phyloP scores from a whole-genome alignment of 2,329 filamentous ascomycete species.

The Colletotrichum sublineola region DNA sequence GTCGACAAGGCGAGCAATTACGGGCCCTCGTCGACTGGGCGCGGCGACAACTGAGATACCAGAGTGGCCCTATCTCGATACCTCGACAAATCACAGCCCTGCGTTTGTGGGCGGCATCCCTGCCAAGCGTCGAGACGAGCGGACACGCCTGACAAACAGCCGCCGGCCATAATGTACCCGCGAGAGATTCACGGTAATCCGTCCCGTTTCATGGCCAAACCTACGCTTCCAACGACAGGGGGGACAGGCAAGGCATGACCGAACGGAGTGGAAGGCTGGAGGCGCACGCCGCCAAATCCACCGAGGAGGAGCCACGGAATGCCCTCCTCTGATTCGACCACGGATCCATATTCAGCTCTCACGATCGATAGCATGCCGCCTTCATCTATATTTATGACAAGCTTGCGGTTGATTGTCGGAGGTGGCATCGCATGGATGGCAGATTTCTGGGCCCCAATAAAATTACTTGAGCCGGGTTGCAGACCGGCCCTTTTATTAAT shows the following conservation, averaged over 20 bases:
- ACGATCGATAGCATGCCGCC: constrained; percentile 16
- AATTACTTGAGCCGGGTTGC: neutral
- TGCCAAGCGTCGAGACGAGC: constrained; percentile 3
- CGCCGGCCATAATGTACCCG: constrained; percentile 34
- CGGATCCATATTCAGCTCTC: constrained; percentile 5
- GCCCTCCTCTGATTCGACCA: constrained; percentile 27
- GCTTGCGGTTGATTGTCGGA: constrained; percentile 23
- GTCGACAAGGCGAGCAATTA: constrained; percentile 33
- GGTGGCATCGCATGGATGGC: constrained; percentile 17
- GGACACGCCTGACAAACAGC: constrained; percentile 30
- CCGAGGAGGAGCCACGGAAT: constrained; percentile 27
- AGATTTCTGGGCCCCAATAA: constrained; percentile 2
- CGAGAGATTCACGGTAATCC: constrained; percentile 28
- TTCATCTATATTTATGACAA: constrained; percentile 28
- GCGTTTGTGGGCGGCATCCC: constrained; percentile 25
- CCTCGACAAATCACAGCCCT: constrained; percentile 26
- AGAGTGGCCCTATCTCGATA: constrained; percentile 31
- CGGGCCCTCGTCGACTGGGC: constrained; percentile 13
- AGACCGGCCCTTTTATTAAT: constrained; percentile 17
- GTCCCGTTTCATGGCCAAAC: constrained; percentile 40
- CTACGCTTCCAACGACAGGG: constrained; percentile 11
- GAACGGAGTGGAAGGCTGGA: constrained; percentile 5
- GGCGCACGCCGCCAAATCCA: constrained; percentile 21
- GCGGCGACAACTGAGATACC: constrained; percentile 15
- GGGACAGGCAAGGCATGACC: constrained; percentile 23